Evolutionary conservation across 2,329 filamentous ascomycete genomes (phyloP), one percentile per base, ranked within the genome.

Genomic region (Cephalotrichum gorgonifer): DNA sequence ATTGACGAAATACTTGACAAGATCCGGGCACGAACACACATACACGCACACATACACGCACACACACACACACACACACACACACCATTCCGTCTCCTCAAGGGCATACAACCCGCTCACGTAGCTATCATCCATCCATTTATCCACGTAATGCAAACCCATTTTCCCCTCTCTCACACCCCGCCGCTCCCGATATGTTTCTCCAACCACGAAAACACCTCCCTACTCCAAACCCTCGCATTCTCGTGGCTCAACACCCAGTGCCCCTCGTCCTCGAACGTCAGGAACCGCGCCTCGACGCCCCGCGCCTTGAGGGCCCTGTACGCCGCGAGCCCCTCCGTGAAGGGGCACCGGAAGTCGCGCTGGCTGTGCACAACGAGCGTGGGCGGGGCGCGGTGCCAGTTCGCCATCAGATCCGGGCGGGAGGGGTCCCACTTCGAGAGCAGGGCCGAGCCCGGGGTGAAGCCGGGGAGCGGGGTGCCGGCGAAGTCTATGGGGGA

Each of bases 231-330:
- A 42, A 83, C 65, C 44, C 86, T 64, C 20, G 73, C 72, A 58
- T 88, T 88, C 64, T 86, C 83, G 1, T 76, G 76, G 54, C 83
- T 81, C 44, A 83, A 58, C 4, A 87, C 81, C 75, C 76, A 85
- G 57, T 86, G 83, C 46, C 82, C 80, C 64, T 88, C 85, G 59
- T 87, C 85, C 0, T 83, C 78, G 57, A 89, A 90, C 1, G 76
- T 82, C 59, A 90, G 57, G 52, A 88, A 81, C 52, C 80, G 76
- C 54, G 81, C 86, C 31, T 83, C 77, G 3, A 89, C 73, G 1
- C 81, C 81, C 47, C 74, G 71, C 14, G 75, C 73, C 65, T 89
- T 85, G 25, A 90, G 67, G 1, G 83, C 77, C 53, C 88, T 86
- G 63, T 89, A 90, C 0, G 81, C 77, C 0, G 82, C 76, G 26